These are phyloP conservation scores for Tetraselmis chui DNA, from an alignment of 139 green algal species.

Conservation along the genomic window DNA sequence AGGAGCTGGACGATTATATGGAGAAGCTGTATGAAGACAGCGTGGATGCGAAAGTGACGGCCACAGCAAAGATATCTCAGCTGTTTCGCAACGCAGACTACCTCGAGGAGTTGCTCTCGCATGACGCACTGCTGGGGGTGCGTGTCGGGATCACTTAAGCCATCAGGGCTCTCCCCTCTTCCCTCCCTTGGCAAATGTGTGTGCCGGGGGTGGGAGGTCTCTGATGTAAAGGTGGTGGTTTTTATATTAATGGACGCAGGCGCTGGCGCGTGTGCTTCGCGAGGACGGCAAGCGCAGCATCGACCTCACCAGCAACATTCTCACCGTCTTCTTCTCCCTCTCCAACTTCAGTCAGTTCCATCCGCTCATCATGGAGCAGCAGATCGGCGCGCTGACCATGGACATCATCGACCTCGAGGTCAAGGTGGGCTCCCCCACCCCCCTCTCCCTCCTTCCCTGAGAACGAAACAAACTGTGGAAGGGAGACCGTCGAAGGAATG, in stretches of 20 bases:
- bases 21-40: slow-evolving; percentile 76
- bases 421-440: background rate
- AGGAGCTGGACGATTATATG: slow-evolving; percentile 61
- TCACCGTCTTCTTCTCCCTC: slow-evolving; percentile 66
- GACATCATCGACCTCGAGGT: slow-evolving; percentile 75
- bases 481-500: too few relatives aligned
- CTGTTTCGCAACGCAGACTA: slow-evolving; percentile 52
- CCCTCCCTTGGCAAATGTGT: background rate
- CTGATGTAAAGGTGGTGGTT: too few relatives aligned
- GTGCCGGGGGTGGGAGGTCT: background rate
- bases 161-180: background rate
- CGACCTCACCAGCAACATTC: slow-evolving; percentile 67
- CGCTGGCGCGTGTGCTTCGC: slow-evolving; percentile 62
- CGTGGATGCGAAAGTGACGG: slow-evolving; percentile 45
- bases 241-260: slow-evolving; percentile 26
- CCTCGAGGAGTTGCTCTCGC: slow-evolving; percentile 53
- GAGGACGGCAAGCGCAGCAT: slow-evolving; percentile 72
- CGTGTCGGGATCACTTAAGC: background rate
- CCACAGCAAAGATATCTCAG: slow-evolving; percentile 50
- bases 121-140: slow-evolving; percentile 56
- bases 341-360: slow-evolving; percentile 73
- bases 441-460: too few relatives aligned
- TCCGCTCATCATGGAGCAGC: slow-evolving; percentile 54
- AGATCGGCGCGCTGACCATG: slow-evolving; percentile 72
- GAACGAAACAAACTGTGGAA: too few relatives aligned